phyloP scores from a whole-genome alignment of 257 asterid species.

The Salvia miltiorrhiza region DNA sequence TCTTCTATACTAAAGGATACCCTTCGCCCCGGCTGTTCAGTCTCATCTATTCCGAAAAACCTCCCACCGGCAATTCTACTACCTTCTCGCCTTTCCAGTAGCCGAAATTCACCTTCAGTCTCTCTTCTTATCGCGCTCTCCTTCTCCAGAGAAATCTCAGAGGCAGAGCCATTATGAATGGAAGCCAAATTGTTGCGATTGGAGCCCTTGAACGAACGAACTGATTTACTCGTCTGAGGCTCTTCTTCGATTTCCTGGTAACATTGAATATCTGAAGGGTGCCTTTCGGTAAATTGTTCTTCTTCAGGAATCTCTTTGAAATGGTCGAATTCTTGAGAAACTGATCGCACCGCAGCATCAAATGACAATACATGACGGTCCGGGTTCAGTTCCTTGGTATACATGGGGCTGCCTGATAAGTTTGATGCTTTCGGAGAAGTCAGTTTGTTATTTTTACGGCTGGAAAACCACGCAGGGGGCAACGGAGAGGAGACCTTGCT shows the following conservation, averaged over 20 bases:
- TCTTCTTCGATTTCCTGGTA: conserved; percentile 73
- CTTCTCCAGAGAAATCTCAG: conserved; percentile 57
- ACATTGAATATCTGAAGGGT: conserved; percentile 24
- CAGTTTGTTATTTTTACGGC: conserved; percentile 55
- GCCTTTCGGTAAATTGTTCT: conserved; percentile 40
- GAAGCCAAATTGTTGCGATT: conserved; percentile 18
- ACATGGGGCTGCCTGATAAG: conserved; percentile 58
- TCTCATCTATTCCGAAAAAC: conserved; percentile 84
- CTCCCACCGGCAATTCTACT: conserved; percentile 73
- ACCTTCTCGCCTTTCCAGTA: conserved; percentile 85
- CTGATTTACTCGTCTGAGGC: conserved; percentile 37
- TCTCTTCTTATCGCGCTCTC: conserved; percentile 96
- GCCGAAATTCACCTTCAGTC: conserved; percentile 92
- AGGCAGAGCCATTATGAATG: conserved; percentile 45
- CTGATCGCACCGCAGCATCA: conserved; percentile 88
- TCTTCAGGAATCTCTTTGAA: conserved; percentile 62
- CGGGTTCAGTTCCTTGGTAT: conserved; percentile 53
- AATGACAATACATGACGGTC: conserved; percentile 61
- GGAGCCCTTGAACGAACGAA: conserved; percentile 27
- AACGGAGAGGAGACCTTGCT: conserved; percentile 60
- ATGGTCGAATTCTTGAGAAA: conserved; percentile 76
- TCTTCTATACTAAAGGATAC: conserved; percentile 87
- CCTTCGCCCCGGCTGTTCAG: conserved; percentile 75
- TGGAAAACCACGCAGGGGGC: conserved; percentile 89
- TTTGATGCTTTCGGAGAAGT: conserved; percentile 69